Evolutionary conservation across 192 early-diverging fungal species (phyloP).

Genomic region (Polychytrium aggregatum): DNA sequence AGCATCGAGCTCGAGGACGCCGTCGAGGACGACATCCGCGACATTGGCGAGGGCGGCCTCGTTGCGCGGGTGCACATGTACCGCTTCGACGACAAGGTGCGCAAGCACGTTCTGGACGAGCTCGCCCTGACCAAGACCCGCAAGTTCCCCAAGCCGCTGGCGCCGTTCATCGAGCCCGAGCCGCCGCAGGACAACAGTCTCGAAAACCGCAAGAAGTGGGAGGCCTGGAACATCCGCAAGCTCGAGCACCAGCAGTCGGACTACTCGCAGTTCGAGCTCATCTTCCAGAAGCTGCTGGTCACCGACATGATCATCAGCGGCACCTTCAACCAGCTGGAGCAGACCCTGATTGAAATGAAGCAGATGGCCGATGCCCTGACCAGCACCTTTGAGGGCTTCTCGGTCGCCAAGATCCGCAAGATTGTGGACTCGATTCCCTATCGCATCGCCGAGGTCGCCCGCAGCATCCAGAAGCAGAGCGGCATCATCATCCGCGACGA

Average conservation of each 20-base stretch:
- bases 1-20: slow-evolving; percentile 32
- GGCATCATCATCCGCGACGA: slow-evolving; percentile 42
- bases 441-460: slow-evolving; percentile 29
- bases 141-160: slow-evolving; percentile 24
- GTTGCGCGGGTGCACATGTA: slow-evolving; percentile 34
- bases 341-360: slow-evolving; percentile 35
- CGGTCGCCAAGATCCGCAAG: slow-evolving; percentile 23
- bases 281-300: slow-evolving; percentile 26
- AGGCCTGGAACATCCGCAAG: slow-evolving; percentile 26
- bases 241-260: slow-evolving; percentile 31
- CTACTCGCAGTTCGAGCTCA: slow-evolving; percentile 31
- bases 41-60: slow-evolving; percentile 14
- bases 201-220: slow-evolving; percentile 29
- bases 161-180: slow-evolving; percentile 27
- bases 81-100: slow-evolving; percentile 30
- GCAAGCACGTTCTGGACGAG: slow-evolving; percentile 30
- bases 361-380: slow-evolving; percentile 30
- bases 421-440: slow-evolving; percentile 31
- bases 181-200: slow-evolving; percentile 26
- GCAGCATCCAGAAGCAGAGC: slow-evolving; percentile 20
- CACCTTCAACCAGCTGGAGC: slow-evolving; percentile 22
- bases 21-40: slow-evolving; percentile 19
- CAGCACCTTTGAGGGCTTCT: slow-evolving; percentile 19
- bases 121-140: slow-evolving; percentile 24
- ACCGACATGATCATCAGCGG: slow-evolving; percentile 19